Evolutionary conservation across 2,329 filamentous ascomycete species (phyloP).

Genomic region (Aphanocladium album): DNA sequence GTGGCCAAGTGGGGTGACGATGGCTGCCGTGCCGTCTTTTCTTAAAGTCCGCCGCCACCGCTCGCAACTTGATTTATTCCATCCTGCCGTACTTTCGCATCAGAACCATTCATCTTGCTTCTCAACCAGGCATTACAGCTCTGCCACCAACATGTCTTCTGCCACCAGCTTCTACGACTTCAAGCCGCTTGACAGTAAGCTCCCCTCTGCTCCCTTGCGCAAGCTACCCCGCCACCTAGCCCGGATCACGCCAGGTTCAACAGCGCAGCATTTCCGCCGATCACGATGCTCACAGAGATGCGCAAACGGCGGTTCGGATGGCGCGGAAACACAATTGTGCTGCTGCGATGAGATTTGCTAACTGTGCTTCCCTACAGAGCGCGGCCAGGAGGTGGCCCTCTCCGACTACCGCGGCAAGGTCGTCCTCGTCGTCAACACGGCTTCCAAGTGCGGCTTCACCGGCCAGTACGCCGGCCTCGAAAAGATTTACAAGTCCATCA

Average conservation of each 20-base stretch:
- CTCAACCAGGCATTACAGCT: neutral
- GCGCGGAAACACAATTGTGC: neutral
- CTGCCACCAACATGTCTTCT: constrained; percentile 32
- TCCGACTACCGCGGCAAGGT: constrained; percentile 80
- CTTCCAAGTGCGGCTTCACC: constrained; percentile 98
- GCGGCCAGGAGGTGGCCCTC: constrained; percentile 67
- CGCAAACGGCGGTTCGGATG: neutral
- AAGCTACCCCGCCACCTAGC: constrained; percentile 1
- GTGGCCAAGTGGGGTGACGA: constrained; percentile 6
- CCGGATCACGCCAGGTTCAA: neutral
- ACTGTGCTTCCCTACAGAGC: constrained; percentile 22
- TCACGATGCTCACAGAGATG: neutral
- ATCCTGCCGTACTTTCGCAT: neutral
- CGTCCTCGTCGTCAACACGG: constrained; percentile 93
- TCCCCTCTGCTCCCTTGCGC: neutral
- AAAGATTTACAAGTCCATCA: constrained; percentile 77
- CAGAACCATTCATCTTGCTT: neutral
- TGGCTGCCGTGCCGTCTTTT: neutral
- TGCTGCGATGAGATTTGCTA: neutral
- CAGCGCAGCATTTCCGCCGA: neutral
- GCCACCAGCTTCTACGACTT: constrained; percentile 69
- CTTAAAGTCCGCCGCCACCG: neutral
- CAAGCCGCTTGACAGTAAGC: constrained; percentile 74
- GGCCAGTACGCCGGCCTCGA: constrained; percentile 91
- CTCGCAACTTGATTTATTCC: neutral